These are phyloP conservation scores for Mycena amicta DNA, from an alignment of 768 basidiomycete species.

Conservation along the genomic window DNA sequence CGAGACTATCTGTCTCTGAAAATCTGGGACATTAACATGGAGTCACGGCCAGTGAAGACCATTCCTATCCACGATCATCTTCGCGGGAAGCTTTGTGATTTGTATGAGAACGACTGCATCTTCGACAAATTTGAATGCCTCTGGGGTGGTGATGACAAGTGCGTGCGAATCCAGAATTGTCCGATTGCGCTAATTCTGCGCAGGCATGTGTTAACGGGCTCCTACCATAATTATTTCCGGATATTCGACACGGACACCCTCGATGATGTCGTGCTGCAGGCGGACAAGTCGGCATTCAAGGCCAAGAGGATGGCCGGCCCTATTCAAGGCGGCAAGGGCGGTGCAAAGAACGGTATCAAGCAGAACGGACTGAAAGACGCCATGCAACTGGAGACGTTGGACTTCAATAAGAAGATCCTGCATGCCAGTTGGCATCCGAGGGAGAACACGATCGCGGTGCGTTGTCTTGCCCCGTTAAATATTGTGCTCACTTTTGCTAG, in stretches of 20 bases:
- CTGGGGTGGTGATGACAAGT: constrained; percentile 96
- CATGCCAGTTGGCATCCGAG: constrained; percentile 97
- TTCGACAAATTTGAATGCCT: constrained; percentile 99
- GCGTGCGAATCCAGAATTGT: constrained; percentile 45
- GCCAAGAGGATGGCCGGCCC: constrained; percentile 97
- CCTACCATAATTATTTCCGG: constrained; percentile 99
- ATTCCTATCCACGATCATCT: constrained; percentile 99
- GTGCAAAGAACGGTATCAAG: constrained; percentile 76
- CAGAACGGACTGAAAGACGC: constrained; percentile 75
- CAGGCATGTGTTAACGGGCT: constrained; percentile 97
- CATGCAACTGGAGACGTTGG: constrained; percentile 83
- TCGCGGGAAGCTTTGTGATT: constrained; percentile 94
- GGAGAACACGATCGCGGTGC: constrained; percentile 96
- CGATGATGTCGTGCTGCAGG: constrained; percentile 92
- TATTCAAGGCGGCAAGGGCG: constrained; percentile 67
- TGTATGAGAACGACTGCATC: constrained; percentile 99
- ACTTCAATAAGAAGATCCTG: constrained; percentile 97
- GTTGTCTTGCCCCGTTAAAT: constrained; percentile 31
- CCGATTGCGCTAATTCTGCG: constrained; percentile 17
- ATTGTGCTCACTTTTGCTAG: constrained; percentile 39
- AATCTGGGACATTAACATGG: constrained; percentile 99
- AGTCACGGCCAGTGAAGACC: constrained; percentile 92
- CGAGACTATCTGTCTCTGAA: constrained; percentile 97
- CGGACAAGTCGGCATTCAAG: constrained; percentile 99
- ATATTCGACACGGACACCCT: constrained; percentile 93